phyloP scores from a whole-genome alignment of 2,329 filamentous ascomycete species.

The Colletotrichum sp. region DNA sequence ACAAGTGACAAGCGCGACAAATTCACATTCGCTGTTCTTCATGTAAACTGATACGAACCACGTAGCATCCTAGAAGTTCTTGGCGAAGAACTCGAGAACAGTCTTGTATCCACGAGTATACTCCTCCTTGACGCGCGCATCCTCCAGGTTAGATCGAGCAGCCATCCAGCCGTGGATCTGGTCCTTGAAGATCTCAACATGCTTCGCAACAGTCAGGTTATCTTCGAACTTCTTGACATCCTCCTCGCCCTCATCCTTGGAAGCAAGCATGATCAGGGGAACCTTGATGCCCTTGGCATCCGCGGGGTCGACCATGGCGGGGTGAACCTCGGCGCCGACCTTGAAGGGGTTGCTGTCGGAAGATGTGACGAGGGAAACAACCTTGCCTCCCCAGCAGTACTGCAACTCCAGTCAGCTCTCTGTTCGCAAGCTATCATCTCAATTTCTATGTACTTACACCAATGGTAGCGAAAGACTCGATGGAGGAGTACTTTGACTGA shows the following conservation, averaged over 20 bases:
- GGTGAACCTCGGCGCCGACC: constrained; percentile 58
- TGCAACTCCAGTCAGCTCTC: constrained; percentile 24
- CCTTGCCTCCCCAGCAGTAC: constrained; percentile 77
- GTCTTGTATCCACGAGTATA: constrained; percentile 67
- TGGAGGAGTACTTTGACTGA: constrained; percentile 54
- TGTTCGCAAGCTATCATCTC: rapidly evolving
- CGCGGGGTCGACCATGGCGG: constrained; percentile 67
- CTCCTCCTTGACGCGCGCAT: constrained; percentile 64
- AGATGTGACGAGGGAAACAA: constrained; percentile 57
- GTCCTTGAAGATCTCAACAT: constrained; percentile 69
- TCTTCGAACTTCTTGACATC: constrained; percentile 61
- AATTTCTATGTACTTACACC: constrained; percentile 47
- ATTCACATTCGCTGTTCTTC: no score
- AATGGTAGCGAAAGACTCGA: constrained; percentile 65
- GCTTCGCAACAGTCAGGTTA: constrained; percentile 58
- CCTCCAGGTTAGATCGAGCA: constrained; percentile 63
- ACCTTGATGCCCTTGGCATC: constrained; percentile 67
- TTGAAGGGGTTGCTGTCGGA: constrained; percentile 60
- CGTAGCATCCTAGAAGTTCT: constrained; percentile 44
- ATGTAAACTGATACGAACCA: no score
- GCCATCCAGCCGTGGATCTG: constrained; percentile 81
- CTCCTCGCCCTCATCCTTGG: constrained; percentile 65
- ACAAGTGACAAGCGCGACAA: no score
- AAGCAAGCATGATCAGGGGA: constrained; percentile 68
- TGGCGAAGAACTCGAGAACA: constrained; percentile 61